Percentiles rank a stretch among this genome's conserved stretches.
These are phyloP conservation scores for Ensete glaucum DNA, from an alignment of 176 grass and related monocot genomes.

Conservation along the genomic window DNA sequence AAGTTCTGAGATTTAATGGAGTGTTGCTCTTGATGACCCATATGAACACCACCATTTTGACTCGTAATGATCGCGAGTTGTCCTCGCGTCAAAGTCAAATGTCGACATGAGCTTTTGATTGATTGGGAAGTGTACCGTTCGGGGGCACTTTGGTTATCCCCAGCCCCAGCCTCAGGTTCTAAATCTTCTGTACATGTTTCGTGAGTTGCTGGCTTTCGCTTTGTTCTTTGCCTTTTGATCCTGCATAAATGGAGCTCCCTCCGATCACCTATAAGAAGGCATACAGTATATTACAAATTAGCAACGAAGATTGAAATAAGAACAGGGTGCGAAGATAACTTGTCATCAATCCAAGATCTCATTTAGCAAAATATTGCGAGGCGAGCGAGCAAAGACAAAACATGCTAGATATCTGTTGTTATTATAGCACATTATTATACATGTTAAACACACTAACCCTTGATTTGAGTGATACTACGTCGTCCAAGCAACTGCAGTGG, in stretches of 20 bases:
- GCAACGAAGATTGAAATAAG: no score
- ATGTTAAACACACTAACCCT: no score
- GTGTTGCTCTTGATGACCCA: not conserved
- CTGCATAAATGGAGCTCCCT: slow-evolving; percentile 55
- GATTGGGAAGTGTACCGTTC: not conserved
- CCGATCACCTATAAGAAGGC: slow-evolving; percentile 35
- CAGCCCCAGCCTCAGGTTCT: slow-evolving; percentile 6
- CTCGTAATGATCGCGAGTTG: not conserved
- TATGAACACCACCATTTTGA: not conserved
- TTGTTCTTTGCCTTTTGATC: slow-evolving; percentile 44
- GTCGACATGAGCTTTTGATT: not conserved
- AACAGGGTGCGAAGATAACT: no score
- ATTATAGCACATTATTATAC: no score
- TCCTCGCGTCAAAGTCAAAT: not conserved
- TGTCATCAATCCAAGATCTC: no score
- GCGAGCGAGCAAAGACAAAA: no score
- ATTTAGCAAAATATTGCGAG: no score
- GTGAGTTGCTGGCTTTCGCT: slow-evolving; percentile 19
- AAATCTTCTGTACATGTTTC: slow-evolving; percentile 15
- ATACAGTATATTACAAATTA: not conserved
- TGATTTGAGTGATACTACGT: no score
- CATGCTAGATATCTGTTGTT: no score
- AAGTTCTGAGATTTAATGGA: no score
- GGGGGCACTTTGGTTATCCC: slow-evolving; percentile 10
- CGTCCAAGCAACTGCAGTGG: slow-evolving; percentile 17